Conservation (phyloP, 2,329 filamentous ascomycete species). For the Arachnopeziza araneosa region DNA sequence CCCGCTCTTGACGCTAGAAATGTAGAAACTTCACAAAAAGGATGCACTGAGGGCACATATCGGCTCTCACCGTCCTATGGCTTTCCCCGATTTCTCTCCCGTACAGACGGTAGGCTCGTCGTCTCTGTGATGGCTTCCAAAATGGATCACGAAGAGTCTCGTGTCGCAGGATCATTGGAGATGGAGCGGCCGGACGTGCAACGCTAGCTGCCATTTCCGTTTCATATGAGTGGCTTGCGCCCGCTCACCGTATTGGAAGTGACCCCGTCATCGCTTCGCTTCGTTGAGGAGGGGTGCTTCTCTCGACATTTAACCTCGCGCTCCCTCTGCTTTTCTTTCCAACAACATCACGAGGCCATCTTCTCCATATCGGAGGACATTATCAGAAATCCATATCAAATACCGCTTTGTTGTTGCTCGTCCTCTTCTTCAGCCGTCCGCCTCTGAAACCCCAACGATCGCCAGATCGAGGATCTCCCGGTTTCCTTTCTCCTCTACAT, state of each 20-base stretch:
- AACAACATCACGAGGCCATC: not conserved
- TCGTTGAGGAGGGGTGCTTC: constrained; percentile 12
- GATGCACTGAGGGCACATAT: not conserved
- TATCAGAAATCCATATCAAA: constrained; percentile 3
- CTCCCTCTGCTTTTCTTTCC: constrained; percentile 6
- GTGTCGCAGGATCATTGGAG: constrained; percentile 27
- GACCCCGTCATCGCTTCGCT: constrained; percentile 16
- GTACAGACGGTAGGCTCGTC: constrained; percentile 14
- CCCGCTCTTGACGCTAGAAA: not conserved
- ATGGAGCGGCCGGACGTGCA: constrained; percentile 6
- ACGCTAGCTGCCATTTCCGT: constrained; percentile 20
- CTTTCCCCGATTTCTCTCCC: not conserved
- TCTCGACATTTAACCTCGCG: constrained; percentile 11
- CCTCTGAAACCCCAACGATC: constrained; percentile 3
- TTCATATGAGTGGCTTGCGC: constrained; percentile 13
- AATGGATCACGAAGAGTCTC: constrained; percentile 20
- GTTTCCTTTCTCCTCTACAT: not conserved
- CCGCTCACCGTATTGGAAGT: not conserved
- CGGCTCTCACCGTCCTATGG: not conserved
- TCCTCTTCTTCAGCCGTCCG: constrained; percentile 6
- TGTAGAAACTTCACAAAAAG: not conserved
- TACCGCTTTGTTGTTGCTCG: constrained; percentile 3
- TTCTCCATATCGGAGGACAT: not conserved
- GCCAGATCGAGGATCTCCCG: not conserved
- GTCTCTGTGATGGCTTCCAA: constrained; percentile 1